Evolutionary conservation across 2,329 filamentous ascomycete species (phyloP).

Genomic region (Cladophialophora chaetospira): DNA sequence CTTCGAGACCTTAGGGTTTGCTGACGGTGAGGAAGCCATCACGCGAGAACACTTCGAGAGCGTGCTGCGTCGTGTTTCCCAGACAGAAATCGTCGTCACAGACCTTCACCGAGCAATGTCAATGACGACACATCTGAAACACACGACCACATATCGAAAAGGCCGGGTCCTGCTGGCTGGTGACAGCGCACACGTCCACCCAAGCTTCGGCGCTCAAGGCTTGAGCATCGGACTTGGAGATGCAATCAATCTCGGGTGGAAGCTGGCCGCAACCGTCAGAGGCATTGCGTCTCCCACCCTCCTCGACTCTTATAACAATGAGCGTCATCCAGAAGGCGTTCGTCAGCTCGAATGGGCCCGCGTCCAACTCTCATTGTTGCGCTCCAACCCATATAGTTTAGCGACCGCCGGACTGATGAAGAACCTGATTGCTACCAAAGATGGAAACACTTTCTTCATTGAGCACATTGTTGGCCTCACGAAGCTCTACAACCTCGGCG

Average conservation of each 20-base stretch:
- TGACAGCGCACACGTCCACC: constrained; percentile 40
- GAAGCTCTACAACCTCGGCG: not conserved
- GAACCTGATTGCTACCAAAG: not conserved
- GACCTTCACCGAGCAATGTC: constrained; percentile 17
- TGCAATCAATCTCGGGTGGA: constrained; percentile 42
- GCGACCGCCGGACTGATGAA: not conserved
- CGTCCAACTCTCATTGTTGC: constrained; percentile 11
- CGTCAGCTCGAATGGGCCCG: constrained; percentile 43
- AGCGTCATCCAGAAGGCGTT: constrained; percentile 37
- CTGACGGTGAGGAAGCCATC: constrained; percentile 25
- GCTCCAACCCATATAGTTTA: not conserved
- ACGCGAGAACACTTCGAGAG: constrained; percentile 32
- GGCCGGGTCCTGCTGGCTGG: constrained; percentile 39
- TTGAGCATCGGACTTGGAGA: constrained; percentile 41
- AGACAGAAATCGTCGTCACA: constrained; percentile 15
- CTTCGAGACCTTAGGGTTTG: constrained; percentile 19
- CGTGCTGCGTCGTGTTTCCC: constrained; percentile 17
- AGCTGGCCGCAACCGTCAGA: constrained; percentile 36
- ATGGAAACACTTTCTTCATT: not conserved
- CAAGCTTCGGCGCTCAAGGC: constrained; percentile 39
- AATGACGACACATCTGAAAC: constrained; percentile 20
- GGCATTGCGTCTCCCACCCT: constrained; percentile 27
- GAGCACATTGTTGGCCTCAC: not conserved
- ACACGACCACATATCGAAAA: constrained; percentile 32
- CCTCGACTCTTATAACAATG: constrained; percentile 38